Base-by-base conservation (phyloP, 169 alveolate species). In the Theileria orientalis region DNA sequence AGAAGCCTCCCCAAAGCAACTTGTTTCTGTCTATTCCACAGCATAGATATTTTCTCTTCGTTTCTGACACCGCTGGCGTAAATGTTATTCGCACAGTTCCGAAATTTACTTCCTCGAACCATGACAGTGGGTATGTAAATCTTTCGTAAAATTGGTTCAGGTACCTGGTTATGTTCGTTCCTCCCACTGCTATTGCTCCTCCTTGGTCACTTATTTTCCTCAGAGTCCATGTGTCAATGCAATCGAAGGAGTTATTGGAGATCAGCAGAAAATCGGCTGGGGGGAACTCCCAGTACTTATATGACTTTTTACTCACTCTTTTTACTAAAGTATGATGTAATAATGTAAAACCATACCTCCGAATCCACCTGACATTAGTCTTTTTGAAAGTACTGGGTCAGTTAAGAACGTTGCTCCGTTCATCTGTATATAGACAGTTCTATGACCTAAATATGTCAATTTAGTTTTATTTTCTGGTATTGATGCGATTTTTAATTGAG, bases 351-450 rank as follows among this genome's bases (percentile, higher is more conserved):
- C 14, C 21, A 13, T 32, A 57, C 67, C 67, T 57, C 61, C 73
- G 3, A 63, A 21, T 3, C 52, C 61, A 33, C 19, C 73, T 27
- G 73, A 57, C 21, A 57, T 23, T 5, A 77, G 82, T n/a, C 86
- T 68, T 32, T 75, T 68, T 23, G 86, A 59, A 27, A 77, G 61
- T 13, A 77, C 51, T 16, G 86, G 86, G 40, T 77, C 86, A 3
- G 86, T 77, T 47, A 77, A 51, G 46, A 77, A 51, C 25, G 70
- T 16, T n/a, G 74, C 74, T 47, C 86, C 86, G 2, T 68, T 61
- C n/a, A 75, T 69, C 49, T 77, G 86, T 27, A 77, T 54, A 57
- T 56, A 77, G n/a, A 77, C 80, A 21, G 86, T 77, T 11, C 86
- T 59, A 41, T 77, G 86, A n/a, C 86, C 86, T 54, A 77, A 41